A percentile compares a stretch with the other conserved stretches of the same genome.
Conservation (phyloP, 441 rosid species). For the Jatropha multifida region DNA sequence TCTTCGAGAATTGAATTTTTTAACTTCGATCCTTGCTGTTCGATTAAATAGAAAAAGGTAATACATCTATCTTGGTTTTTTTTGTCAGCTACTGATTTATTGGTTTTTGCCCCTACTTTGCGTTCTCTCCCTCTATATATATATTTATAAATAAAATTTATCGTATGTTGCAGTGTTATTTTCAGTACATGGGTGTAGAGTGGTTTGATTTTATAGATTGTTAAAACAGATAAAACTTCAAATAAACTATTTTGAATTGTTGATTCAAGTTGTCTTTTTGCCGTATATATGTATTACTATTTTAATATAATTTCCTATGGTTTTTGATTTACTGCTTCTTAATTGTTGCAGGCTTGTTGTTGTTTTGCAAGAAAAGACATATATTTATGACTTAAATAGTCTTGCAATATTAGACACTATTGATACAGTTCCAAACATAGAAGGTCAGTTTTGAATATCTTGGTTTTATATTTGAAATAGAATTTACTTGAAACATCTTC, state of each 20-base stretch:
- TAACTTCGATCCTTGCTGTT: slow-evolving; percentile 78
- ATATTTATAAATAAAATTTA: neutral
- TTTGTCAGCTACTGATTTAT: neutral
- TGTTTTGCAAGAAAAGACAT: slow-evolving; percentile 80
- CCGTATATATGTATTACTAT: neutral
- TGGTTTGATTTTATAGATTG: neutral
- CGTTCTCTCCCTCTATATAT: neutral
- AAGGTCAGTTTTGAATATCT: slow-evolving; percentile 46
- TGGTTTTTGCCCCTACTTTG: neutral
- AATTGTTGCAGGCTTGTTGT: slow-evolving; percentile 67
- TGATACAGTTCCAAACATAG: slow-evolving; percentile 71
- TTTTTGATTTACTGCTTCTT: slow-evolving; percentile 7
- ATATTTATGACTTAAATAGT: slow-evolving; percentile 67
- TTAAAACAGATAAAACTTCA: neutral
- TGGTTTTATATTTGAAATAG: slow-evolving; percentile 10
- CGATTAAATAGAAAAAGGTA: slow-evolving; percentile 78
- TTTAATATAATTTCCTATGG: neutral
- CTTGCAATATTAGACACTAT: slow-evolving; percentile 75
- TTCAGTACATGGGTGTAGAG: neutral
- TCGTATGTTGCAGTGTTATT: neutral
- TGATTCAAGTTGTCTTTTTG: neutral
- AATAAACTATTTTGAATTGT: neutral
- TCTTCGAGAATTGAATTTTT: slow-evolving; percentile 69
- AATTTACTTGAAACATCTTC: neutral
- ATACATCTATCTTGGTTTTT: neutral